Evolutionary conservation across 75 land plant species (phyloP).

Genomic region (Selaginella tamariscina): DNA sequence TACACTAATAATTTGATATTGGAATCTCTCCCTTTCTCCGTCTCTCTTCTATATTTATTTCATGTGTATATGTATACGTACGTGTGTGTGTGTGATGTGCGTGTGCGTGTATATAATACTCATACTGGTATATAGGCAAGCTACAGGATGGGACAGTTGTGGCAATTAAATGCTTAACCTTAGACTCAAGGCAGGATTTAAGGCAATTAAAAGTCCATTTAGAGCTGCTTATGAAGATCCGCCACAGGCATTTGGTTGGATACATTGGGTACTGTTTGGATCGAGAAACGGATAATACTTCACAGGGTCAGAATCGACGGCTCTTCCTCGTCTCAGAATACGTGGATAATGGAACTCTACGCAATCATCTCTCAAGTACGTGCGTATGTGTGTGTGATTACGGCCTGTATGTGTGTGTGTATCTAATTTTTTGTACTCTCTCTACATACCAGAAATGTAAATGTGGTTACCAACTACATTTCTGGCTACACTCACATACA

Average conservation of each 20-base stretch:
- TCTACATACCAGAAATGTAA: not conserved
- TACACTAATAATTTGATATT: too few species aligned
- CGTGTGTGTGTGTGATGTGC: too few species aligned
- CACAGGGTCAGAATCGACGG: conserved; percentile 5
- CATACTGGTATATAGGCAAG: conserved; percentile 58
- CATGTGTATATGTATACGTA: too few species aligned
- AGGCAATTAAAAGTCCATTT: conserved; percentile 49
- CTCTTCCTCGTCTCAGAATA: conserved; percentile 65
- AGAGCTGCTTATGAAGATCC: conserved; percentile 57
- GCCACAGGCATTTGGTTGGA: conserved; percentile 68
- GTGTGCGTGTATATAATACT: too few species aligned
- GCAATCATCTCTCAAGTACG: conserved; percentile 50
- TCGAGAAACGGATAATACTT: conserved; percentile 29
- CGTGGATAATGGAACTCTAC: conserved; percentile 55
- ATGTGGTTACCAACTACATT: not conserved
- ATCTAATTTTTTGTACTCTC: not conserved
- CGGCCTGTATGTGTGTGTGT: not conserved
- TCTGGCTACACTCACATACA: not conserved
- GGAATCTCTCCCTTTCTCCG: too few species aligned
- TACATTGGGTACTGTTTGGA: conserved; percentile 81
- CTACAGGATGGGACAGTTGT: conserved; percentile 59
- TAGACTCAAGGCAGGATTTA: conserved; percentile 30
- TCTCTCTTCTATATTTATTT: too few species aligned
- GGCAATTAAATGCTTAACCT: conserved; percentile 51
- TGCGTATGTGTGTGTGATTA: not conserved